These are phyloP conservation scores for Plasmodium fragile DNA, from an alignment of 169 alveolate species.

Conservation along the genomic window DNA sequence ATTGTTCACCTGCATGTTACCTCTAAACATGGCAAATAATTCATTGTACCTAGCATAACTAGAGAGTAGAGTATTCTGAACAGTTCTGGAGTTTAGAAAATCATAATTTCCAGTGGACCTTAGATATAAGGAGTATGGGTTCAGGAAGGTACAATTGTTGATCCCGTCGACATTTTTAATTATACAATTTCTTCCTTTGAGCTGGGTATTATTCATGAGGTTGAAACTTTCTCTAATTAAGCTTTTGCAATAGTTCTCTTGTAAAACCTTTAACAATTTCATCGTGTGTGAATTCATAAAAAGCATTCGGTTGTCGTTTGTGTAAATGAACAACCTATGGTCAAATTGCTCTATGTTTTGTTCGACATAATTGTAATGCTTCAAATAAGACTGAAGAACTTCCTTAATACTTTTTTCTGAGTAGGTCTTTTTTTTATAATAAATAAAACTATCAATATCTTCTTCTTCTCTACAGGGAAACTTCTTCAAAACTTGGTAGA, in stretches of 20 bases:
- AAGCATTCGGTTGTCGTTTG: conserved; percentile 27
- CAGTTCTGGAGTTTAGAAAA: neutral
- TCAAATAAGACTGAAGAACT: neutral
- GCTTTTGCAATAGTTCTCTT: conserved; percentile 40
- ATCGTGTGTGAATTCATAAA: conserved; percentile 36
- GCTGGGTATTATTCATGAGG: conserved; percentile 25
- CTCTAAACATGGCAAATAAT: conserved; percentile 48
- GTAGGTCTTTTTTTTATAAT: conserved; percentile 29
- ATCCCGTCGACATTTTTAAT: conserved; percentile 47
- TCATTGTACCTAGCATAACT: conserved; percentile 68
- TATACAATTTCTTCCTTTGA: conserved; percentile 72
- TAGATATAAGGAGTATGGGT: conserved; percentile 46
- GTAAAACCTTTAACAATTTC: conserved; percentile 20
- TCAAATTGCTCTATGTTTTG: conserved; percentile 13
- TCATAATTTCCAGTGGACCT: conserved; percentile 69
- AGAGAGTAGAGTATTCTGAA: conserved; percentile 34
- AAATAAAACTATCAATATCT: conserved; percentile 33
- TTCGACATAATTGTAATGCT: conserved; percentile 43
- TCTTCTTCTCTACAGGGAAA: conserved; percentile 75
- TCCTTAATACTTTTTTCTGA: neutral
- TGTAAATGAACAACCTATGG: conserved; percentile 31
- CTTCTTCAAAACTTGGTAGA: conserved; percentile 27
- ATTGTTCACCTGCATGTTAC: conserved; percentile 8
- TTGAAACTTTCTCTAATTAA: conserved; percentile 63
- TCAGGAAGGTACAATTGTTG: conserved; percentile 22